phyloP scores from a whole-genome alignment of 148 eudicot species.

The Rhododendron henanense region DNA sequence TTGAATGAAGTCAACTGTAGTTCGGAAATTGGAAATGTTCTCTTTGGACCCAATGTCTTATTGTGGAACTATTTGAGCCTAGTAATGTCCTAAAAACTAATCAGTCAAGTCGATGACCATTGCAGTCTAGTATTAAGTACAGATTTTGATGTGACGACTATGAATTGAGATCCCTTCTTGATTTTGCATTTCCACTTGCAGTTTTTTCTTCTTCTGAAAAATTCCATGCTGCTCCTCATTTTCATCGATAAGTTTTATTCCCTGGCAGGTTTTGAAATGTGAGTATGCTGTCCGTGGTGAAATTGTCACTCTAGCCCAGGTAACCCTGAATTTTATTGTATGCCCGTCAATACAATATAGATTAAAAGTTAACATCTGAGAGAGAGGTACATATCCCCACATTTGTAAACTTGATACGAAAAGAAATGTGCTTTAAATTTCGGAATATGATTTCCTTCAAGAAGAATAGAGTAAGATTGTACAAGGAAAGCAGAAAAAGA shows the following conservation, averaged over 20 bases:
- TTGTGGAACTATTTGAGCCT: neutral
- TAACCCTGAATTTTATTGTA: conserved; percentile 1
- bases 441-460: neutral
- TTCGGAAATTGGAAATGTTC: neutral
- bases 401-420: neutral
- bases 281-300: conserved; percentile 96
- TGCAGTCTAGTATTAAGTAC: neutral
- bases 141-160: neutral
- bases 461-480: neutral
- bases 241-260: neutral
- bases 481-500: neutral
- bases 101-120: neutral
- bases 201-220: neutral
- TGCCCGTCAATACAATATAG: neutral
- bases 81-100: neutral
- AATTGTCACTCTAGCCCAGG: conserved; percentile 82
- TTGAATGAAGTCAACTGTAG: neutral
- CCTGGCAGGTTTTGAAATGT: conserved; percentile 69
- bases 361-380: neutral
- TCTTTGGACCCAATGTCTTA: too few species aligned
- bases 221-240: neutral
- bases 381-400: neutral
- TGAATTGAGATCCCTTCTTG: neutral
- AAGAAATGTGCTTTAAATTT: neutral
- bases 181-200: neutral